Evolutionary conservation across 2,329 filamentous ascomycete genomes (phyloP), one percentile per base, ranked within the genome.

Genomic region (Aspergillus sp.): DNA sequence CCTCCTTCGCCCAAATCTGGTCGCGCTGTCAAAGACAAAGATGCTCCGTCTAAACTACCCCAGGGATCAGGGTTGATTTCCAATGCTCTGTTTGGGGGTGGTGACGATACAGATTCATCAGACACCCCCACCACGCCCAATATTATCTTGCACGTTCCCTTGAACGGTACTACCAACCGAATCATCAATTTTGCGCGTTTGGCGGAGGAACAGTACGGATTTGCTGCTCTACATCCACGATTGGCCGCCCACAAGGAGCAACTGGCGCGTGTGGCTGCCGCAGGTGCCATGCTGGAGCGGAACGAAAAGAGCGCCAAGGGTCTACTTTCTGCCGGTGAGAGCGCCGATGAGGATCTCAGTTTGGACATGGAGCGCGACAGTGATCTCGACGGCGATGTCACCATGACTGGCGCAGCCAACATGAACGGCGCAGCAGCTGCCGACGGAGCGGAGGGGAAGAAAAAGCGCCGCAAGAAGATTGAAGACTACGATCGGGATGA

Each of bases 171-270:
- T 58, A 85, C 82, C 32, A 95, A 95, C 66, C 89, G 91, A 56
- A 91, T 94, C 52, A 83, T 98, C 70, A 97, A 97, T 67, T 96
- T 97, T 56, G 90, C 91, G 61, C 88, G 89, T 41, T 78, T 97
- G 69, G 93, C 94, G 9, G 89, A 95, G 68, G 90, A 94, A 54
- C 86, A 85, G 53, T 97, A 96, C 65, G 93, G 93, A 20, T 95
- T 91, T 77, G 90, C 94, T 52, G 93, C 91, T 0, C 77, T 97
- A 32, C 90, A 97, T 64, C 93, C 93, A 25, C 86, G 90, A 6
- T 78, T 94, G 53, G 93, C 93, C 2, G 90, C 90, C 27, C 88
- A 93, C 54, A 84, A 88, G 54, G 89, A 94, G 59, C 85, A 89
- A 47, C 85, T 95, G 58, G 86, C 89, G 15, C 85, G 90, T 48